Conservation (phyloP, 2,329 filamentous ascomycete genomes). For the Alternaria triticina region DNA sequence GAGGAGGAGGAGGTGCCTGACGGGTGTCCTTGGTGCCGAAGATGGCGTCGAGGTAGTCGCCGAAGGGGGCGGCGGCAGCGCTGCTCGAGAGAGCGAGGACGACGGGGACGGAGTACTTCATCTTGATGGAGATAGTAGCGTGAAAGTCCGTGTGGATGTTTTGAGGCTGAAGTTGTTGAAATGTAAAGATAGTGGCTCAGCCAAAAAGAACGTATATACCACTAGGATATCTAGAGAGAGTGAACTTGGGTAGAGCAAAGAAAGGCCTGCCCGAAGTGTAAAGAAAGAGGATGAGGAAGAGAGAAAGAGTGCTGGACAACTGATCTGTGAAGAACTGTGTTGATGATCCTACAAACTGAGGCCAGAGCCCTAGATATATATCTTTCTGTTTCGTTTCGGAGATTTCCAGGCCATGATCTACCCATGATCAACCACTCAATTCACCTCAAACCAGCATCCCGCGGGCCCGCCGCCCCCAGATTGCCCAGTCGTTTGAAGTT, state of each 20-base stretch:
- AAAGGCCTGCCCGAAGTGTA: neutral
- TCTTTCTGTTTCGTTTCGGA: slow-evolving; percentile 4
- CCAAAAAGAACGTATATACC: slow-evolving; percentile 21
- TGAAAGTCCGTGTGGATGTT: neutral
- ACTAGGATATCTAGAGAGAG: slow-evolving; percentile 16
- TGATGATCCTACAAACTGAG: neutral
- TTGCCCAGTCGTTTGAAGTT: slow-evolving; percentile 18
- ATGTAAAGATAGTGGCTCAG: slow-evolving; percentile 15
- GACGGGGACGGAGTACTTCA: slow-evolving; percentile 28
- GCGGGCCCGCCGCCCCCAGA: neutral
- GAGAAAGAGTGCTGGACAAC: slow-evolving; percentile 13
- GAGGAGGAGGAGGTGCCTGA: slow-evolving; percentile 2
- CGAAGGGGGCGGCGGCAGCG: slow-evolving; percentile 24
- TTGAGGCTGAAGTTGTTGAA: neutral
- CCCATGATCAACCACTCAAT: slow-evolving; percentile 12
- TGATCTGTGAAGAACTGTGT: slow-evolving; percentile 16
- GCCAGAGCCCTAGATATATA: slow-evolving; percentile 13
- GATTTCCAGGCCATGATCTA: neutral
- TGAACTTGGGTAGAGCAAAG: neutral
- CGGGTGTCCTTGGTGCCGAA: slow-evolving; percentile 19
- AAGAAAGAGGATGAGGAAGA: slow-evolving; percentile 1
- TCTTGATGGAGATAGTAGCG: neutral
- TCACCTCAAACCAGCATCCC: slow-evolving; percentile 12
- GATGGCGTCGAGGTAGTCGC: slow-evolving; percentile 16
- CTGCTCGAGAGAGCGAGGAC: slow-evolving; percentile 32